These are phyloP conservation scores for Xylaria sp. DNA, from an alignment of 2,329 filamentous ascomycete genomes.

Conservation along the genomic window DNA sequence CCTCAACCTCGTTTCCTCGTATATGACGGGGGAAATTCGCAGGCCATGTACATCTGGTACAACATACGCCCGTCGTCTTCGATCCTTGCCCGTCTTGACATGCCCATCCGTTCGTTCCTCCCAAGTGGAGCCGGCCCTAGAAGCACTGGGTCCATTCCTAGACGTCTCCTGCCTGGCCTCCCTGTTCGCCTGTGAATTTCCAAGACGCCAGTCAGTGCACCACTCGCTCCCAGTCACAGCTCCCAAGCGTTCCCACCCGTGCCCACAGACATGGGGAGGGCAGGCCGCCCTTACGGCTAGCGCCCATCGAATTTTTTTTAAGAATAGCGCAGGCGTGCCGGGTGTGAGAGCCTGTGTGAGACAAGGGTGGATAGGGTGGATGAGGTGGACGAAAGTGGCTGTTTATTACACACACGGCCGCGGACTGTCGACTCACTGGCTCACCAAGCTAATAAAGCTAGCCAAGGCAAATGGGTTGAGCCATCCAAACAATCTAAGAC, in stretches of 20 bases:
- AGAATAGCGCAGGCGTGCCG: constrained; percentile 50
- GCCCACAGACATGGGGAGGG: constrained; percentile 33
- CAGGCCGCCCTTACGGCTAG: constrained; percentile 49
- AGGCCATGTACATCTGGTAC: constrained; percentile 42
- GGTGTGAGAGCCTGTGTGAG: constrained; percentile 46
- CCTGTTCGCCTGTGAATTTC: constrained; percentile 25
- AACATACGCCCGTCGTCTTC: constrained; percentile 26
- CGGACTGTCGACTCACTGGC: constrained; percentile 36
- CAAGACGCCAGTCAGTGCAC: constrained; percentile 17
- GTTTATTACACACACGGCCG: constrained; percentile 39
- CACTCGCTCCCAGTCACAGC: constrained; percentile 23
- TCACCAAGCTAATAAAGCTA: constrained; percentile 26
- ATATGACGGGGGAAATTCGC: constrained; percentile 56
- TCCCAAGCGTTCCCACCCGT: constrained; percentile 32
- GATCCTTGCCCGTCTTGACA: constrained; percentile 33
- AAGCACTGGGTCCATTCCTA: constrained; percentile 48
- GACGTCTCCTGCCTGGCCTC: constrained; percentile 26
- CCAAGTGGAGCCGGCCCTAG: constrained; percentile 44
- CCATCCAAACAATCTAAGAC: constrained; percentile 50
- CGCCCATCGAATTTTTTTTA: constrained; percentile 49
- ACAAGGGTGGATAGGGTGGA: constrained; percentile 42
- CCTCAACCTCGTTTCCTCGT: constrained; percentile 61
- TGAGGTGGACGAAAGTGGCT: constrained; percentile 38
- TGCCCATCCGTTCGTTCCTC: constrained; percentile 37
- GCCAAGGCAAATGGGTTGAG: constrained; percentile 40